Evolutionary conservation across 192 early-diverging fungal genomes (phyloP), one percentile per base, ranked within the genome.

Genomic region (Cladochytrium replicatum): DNA sequence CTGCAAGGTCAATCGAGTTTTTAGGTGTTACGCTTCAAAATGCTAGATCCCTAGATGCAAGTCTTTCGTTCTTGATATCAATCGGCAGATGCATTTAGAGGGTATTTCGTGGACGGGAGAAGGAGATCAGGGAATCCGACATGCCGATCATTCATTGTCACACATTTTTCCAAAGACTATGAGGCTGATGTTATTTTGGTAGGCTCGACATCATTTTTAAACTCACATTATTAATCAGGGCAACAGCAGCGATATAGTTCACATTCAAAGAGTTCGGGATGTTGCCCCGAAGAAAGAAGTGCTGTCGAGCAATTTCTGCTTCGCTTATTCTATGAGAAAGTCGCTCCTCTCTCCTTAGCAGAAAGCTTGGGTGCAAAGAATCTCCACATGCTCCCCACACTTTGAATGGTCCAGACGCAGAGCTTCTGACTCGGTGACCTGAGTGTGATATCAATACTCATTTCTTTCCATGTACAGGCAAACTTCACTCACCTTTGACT

Each of bases 251-350:
- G 63, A 67, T 47, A 37, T 69, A 5, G 38, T 65, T 5, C 60
- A 64, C 4, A 66, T 92, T 3, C 82, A 87, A 56, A 83, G 76
- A 58, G 97, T 99, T 1, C 83, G 97, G 19, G 85, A 86, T 39
- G 97, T 99, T 1, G 92, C 97, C 1, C 97, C 97, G 2, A 92
- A 90, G 42, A 99, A 99, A 72, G 91, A 99, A 24, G 97, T 99
- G 97, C 82, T 88, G 54, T 99, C 94, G 55, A 66, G 95, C 37
- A 85, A 85, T 9, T 87, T 99, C 51, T 50, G 68, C 2, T 97
- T 61, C 42, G 62, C 54, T 5, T 55, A 71, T 4, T 60, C 59
- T 6, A 57, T 17, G 15, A 32, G n/a, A 48, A 34, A 32, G 8
- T 9, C 43, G 43, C 43, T 43, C 24, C 8, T 48, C 32, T 48